Evolutionary conservation across 2,329 filamentous ascomycete genomes (phyloP).

Genomic region (Stagonosporopsis rhizophila): DNA sequence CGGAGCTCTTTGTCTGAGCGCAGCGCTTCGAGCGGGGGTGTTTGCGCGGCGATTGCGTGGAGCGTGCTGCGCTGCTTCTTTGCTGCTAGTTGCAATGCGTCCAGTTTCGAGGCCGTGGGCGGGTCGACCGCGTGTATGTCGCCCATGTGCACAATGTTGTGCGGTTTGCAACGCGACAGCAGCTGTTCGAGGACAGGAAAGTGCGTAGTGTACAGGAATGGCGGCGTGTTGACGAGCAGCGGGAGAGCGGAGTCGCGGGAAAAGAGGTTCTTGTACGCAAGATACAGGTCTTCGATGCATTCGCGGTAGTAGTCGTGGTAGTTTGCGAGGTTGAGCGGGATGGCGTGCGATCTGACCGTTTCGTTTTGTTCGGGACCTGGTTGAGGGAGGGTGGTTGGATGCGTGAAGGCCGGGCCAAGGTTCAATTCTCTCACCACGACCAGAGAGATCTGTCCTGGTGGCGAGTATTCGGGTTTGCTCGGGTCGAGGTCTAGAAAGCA

Average conservation of each 20-base stretch:
- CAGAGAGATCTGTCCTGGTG: slow-evolving; percentile 74
- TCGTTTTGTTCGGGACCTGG: slow-evolving; percentile 39
- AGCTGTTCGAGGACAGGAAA: slow-evolving; percentile 69
- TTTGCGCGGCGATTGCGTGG: slow-evolving; percentile 63
- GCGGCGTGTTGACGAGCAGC: slow-evolving; percentile 75
- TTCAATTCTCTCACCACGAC: slow-evolving; percentile 67
- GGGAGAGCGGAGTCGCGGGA: slow-evolving; percentile 56
- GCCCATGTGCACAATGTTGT: slow-evolving; percentile 71
- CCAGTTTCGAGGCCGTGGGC: slow-evolving; percentile 65
- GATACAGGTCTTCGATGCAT: slow-evolving; percentile 69
- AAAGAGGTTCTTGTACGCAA: slow-evolving; percentile 61
- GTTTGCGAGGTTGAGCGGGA: slow-evolving; percentile 70
- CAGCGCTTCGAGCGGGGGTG: slow-evolving; percentile 48
- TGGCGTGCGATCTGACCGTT: slow-evolving; percentile 68
- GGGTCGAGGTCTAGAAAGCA: slow-evolving; percentile 78
- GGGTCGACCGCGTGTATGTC: slow-evolving; percentile 52
- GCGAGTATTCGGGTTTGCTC: slow-evolving; percentile 76
- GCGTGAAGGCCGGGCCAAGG: slow-evolving; percentile 72
- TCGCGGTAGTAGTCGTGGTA: slow-evolving; percentile 72
- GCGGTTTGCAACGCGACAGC: slow-evolving; percentile 61
- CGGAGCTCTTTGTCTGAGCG: slow-evolving; percentile 71
- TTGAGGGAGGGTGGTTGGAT: slow-evolving; percentile 50
- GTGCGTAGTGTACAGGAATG: slow-evolving; percentile 75
- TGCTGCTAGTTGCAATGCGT: slow-evolving; percentile 57
- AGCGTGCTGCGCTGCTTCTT: slow-evolving; percentile 50